Evolutionary conservation across 139 green algal genomes (phyloP).

Genomic region (Ostreobium quekettii): DNA sequence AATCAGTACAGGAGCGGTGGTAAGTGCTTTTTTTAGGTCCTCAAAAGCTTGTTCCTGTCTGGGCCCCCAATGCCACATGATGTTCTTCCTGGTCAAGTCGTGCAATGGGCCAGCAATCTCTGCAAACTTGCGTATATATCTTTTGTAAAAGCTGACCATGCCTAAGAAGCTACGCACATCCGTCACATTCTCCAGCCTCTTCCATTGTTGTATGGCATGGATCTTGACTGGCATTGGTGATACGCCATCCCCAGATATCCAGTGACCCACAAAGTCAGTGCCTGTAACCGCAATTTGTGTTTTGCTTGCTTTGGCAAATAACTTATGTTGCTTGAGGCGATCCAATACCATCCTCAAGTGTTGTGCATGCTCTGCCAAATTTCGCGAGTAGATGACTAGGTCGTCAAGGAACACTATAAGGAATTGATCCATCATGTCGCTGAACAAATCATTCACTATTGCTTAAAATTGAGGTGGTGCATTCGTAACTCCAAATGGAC

Average conservation of each 20-base stretch:
- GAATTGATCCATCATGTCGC: slow-evolving; percentile 29
- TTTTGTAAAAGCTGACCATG: slow-evolving; percentile 4
- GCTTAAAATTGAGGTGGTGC: slow-evolving; percentile 32
- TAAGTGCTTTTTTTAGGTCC: slow-evolving; percentile 15
- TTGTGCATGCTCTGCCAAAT: slow-evolving; percentile 26
- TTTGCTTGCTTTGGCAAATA: slow-evolving; percentile 41
- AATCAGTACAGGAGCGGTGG: neutral
- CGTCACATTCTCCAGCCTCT: neutral
- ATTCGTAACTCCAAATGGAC: slow-evolving; percentile 38
- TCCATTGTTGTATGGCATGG: slow-evolving; percentile 22
- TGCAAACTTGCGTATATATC: neutral
- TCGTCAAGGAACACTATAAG: slow-evolving; percentile 49
- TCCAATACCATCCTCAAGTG: slow-evolving; percentile 32
- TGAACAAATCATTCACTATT: slow-evolving; percentile 37
- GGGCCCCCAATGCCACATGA: neutral
- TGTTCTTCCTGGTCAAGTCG: neutral
- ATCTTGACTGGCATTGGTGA: slow-evolving; percentile 24
- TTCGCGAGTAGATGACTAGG: slow-evolving; percentile 36
- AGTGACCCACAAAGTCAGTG: slow-evolving; percentile 35
- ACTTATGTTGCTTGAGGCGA: slow-evolving; percentile 26
- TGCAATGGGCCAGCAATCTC: neutral
- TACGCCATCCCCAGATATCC: slow-evolving; percentile 26
- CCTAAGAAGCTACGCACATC: slow-evolving; percentile 7
- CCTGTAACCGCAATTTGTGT: slow-evolving; percentile 26
- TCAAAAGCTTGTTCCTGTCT: slow-evolving; percentile 15